Base-by-base conservation (phyloP, 202 grass and related monocot genomes). In the Eragrostis tef region DNA sequence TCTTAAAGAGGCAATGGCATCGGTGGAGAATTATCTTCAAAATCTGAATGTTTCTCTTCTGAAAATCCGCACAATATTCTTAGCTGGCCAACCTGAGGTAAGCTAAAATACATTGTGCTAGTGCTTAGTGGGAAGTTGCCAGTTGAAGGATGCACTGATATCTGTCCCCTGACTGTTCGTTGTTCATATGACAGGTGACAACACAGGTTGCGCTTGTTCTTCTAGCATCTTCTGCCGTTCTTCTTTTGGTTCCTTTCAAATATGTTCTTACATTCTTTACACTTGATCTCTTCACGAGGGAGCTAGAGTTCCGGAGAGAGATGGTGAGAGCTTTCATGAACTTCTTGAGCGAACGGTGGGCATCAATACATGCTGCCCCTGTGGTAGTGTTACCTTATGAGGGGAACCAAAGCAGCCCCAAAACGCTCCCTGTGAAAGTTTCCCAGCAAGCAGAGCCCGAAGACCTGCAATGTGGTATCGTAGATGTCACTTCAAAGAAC, bases 41-140 rank as follows among this genome's bases (percentile, higher is more conserved):
- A 78, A 87, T 25, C 50, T 98, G 72, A 94, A 98, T 88, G 82
- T 98, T 27, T 76, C 92, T 62, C 84, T 98, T 79, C 82, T 98
- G 77, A 98, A 98, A 78, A 81, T 91, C 22, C 88, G 77, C 24
- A 92, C 88, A n/a, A 88, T 98, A 59, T 47, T 91, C 64, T 80
- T 98, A 88, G 90, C 90, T 67, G 88, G 90, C 77, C 95, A 98
- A 87, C 90, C 92, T 81, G 95, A 93, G 90, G 95, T 98, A 91
- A 73, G 78, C 57, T 29, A 24, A 54, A 79, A 79, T 64, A 77
- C 53, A 12, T 78, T 73, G 13, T 41, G 26, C n/a, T 61, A 24
- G 41, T 70, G 59, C 42, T 22, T 48, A 34, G 21, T 44, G 19
- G 51, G 16, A 86, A 70, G 19, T 36, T 53, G 45, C 31, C 11